Evolutionary conservation across 495 filamentous ascomycete genomes (phyloP).

Genomic region (Penicillium samsonianum): DNA sequence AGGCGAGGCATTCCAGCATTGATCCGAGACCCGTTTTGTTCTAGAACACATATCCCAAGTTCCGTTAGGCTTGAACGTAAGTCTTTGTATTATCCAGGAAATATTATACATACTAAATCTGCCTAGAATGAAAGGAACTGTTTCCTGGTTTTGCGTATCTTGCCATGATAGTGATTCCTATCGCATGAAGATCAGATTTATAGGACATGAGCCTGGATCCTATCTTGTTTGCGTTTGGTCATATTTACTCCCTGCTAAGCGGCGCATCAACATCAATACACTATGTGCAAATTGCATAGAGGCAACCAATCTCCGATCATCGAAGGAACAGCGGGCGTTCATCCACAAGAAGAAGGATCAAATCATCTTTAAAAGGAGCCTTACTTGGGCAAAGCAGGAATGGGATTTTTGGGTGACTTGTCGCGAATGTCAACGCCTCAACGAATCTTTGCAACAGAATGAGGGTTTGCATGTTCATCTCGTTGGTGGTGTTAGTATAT

Average conservation of each 20-base stretch:
- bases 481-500: not conserved
- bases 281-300: not conserved
- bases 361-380: not conserved
- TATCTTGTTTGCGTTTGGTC: no score
- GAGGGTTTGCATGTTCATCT: not conserved
- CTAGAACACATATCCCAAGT: no score
- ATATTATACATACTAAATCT: not conserved
- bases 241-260: slow-evolving; percentile 2
- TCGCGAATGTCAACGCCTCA: not conserved
- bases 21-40: no score
- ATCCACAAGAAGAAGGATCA: not conserved
- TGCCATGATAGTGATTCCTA: not conserved
- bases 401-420: not conserved
- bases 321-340: not conserved
- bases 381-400: not conserved
- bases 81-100: not conserved
- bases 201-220: not conserved
- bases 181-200: slow-evolving; percentile 2
- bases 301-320: not conserved
- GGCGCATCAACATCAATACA: not conserved
- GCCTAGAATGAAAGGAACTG: not conserved
- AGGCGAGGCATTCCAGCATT: no score
- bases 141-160: not conserved
- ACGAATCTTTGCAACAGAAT: not conserved
- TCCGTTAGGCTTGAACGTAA: no score